Evolutionary conservation across 352 stramenopile species (phyloP), one percentile per base, ranked within the genome.

Genomic region (Bremia lactucae): DNA sequence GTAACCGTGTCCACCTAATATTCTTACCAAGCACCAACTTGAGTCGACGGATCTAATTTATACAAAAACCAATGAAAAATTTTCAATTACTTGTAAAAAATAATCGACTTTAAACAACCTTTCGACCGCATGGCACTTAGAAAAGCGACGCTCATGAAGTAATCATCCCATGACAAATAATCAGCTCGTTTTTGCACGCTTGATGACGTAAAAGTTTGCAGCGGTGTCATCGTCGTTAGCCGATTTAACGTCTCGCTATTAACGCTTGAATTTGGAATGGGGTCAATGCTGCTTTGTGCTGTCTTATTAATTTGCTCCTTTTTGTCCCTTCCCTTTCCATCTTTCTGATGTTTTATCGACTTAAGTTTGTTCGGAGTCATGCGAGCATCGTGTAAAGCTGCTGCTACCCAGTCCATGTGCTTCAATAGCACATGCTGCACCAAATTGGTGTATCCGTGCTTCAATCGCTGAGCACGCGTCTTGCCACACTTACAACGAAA

Each of bases 131-230:
- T 96, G 9, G 95, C 93, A 59, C 84, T 97, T n/a, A 99, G 74
- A 67, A 98, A 98, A 20, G 96, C 93, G n/a, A 99, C 80, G 24
- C 83, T 93, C 93, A 98, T 98, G 55, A 98, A 98, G 67, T 99
- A 99, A 55, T 98, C 94, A 52, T 98, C 92, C 96, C 95, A 98
- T 14, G 85, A 91, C 19, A 99, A 62, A 64, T 98, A 98, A 33
- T 95, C 69, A 0, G 42, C 47, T 2, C 85, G 75, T 62, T 96
- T 96, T 31, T 68, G 29, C 7, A 56, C 44, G 14, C 23, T 14
- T 6, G 34, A 26, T 3, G 47, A 19, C 4, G 15, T 0, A n/a
- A 39, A 25, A 21, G 42, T 41, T 26, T 43, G 11, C 6, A 31
- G 22, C 19, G 18, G 47, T 33, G 7, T 25, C 35, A 11, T 19